Base-by-base conservation (phyloP, 1,139 yeast species). In the Schwanniomyces etchellsii region DNA sequence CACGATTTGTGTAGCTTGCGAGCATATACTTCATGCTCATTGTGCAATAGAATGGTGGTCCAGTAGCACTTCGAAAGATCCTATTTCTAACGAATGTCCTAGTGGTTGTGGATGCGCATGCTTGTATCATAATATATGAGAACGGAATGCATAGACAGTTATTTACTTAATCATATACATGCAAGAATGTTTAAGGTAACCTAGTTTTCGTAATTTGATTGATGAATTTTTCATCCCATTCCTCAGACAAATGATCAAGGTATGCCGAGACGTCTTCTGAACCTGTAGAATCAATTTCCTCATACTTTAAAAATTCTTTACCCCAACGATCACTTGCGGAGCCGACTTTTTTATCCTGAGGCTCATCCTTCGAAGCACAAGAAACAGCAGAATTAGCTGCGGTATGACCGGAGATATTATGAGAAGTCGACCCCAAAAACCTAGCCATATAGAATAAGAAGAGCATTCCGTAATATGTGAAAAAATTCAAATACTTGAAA, bases 21-120 rank as follows among this genome's bases (percentile, higher is more conserved):
- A 78, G 39, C 96, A 89, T 55, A 63, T 84, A 1, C 49, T 82
- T 42, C 97, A 89, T 49, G 72, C 84, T 1, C 64, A 67, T 21
- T 89, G 97, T 60, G 94, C 95, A 0, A 57, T 67, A 10, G 70
- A 70, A 33, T 89, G 97, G 97, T 88, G 95, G 89, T 17, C 28
- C 22, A 31, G 34, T 4, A 58, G 53, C 0, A 66, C 64, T 3
- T 59, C 56, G n/a, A 55, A 47, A 20, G 42, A 25, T 17, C 56
- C 51, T 1, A 63, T 60, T 2, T 55, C 53, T 11, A 45, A 45
- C 26, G 86, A 81, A 44, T 89, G 97, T 54, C 81, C 95, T 0
- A 74, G 86, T 36, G 97, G 96, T 0, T 89, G 97, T 58, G 96
- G 96, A 0, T 89, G 97, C 48, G 44, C 53, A 6, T 86, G 96